Base-by-base conservation (phyloP, 495 filamentous ascomycete genomes). In the Hypoxylon lenormandii region DNA sequence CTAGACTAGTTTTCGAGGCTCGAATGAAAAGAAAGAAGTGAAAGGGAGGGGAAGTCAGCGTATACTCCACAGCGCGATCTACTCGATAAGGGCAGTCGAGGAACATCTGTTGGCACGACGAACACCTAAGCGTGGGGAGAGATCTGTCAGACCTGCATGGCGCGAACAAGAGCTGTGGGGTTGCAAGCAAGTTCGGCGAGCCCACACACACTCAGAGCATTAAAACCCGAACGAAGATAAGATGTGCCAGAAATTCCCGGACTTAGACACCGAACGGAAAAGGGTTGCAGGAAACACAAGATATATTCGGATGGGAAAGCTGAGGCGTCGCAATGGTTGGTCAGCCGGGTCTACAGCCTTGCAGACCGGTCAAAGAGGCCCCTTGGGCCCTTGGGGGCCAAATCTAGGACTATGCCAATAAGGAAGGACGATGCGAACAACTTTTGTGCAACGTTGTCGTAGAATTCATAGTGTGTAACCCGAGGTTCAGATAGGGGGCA, bases 311-410 rank as follows among this genome's bases (percentile, higher is more conserved):
- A 46, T 21, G 61, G 18, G 45, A 66, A 3, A 22, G 63, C 36
- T 48, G 28, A 54, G 10, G 19, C 12, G 28, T 18, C 36, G 11
- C 16, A 1, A 7, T 15, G 45, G 40, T 50, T 38, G 42, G 61
- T 22, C 18, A 45, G 49, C 16, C 26, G 30, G 12, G 30, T 19
- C 6, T 38, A 45, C 22, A 58, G 61, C 33, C 52, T 58, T 47
- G 61, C 33, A 42, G 15, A 42, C 33, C 33, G 45, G 33, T 30
- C 45, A 49, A 56, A 12, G 16, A 43, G 37, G 38, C 30, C 10
- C 16, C 0, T 36, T 58, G 64, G 59, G 59, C 16, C 0, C 46
- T 58, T 69, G 59, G 59, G 65, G 59, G 66, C 66, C 42, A 37
- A 59, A 49, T 37, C 47, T 38, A 38, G 37, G 40, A 42, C 48